phyloP scores from a whole-genome alignment of 371 early-diverging fungal genomes.

The Lichtheimia corymbifera region DNA sequence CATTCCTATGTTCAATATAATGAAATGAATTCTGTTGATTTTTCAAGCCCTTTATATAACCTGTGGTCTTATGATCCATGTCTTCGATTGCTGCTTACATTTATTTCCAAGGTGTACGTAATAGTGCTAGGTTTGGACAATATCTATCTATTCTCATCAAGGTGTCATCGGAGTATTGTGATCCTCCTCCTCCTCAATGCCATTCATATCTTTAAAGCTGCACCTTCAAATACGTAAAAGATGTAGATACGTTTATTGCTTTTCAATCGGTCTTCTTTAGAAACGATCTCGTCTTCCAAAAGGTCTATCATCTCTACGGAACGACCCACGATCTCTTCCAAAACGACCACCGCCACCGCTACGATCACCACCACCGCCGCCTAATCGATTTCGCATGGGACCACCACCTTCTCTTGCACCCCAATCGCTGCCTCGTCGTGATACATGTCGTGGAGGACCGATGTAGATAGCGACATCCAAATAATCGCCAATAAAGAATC shows the following conservation, averaged over 20 bases:
- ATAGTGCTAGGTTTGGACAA: too few species aligned
- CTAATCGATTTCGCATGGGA: conserved; percentile 1
- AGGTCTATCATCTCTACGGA: conserved; percentile 8
- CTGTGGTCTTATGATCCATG: too few species aligned
- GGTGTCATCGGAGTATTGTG: too few species aligned
- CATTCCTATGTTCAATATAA: too few species aligned
- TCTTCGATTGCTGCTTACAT: too few species aligned
- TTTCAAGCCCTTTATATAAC: too few species aligned
- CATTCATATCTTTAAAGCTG: too few species aligned
- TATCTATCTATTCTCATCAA: too few species aligned
- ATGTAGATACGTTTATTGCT: not conserved
- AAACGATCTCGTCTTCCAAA: conserved; percentile 15
- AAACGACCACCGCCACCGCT: conserved; percentile 7
- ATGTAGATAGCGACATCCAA: conserved; percentile 58
- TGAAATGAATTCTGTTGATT: too few species aligned
- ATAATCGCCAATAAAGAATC: conserved; percentile 69
- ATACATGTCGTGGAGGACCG: conserved; percentile 33
- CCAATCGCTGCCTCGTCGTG: conserved; percentile 9
- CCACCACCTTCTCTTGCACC: not conserved
- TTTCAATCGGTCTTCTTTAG: not conserved
- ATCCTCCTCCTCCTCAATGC: too few species aligned
- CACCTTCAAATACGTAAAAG: too few species aligned
- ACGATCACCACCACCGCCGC: conserved; percentile 2
- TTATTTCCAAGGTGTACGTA: too few species aligned
- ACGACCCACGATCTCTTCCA: conserved; percentile 3